Evolutionary conservation across 306 rosid genomes (phyloP).

Genomic region (Oxytropis ochrocephala): DNA sequence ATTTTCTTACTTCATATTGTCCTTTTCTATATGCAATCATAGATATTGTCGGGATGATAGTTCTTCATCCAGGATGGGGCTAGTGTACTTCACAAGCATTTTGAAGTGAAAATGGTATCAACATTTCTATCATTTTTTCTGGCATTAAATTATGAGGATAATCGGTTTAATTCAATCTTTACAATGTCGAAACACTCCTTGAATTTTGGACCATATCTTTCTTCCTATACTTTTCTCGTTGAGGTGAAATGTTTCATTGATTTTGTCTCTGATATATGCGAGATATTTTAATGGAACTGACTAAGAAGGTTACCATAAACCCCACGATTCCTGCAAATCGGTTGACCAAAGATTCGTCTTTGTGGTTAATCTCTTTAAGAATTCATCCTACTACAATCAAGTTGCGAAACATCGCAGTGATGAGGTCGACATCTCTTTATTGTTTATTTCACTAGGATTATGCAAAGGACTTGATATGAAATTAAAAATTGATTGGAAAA

Average conservation of each 20-base stretch:
- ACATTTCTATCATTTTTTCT: too few species aligned
- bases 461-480: background rate
- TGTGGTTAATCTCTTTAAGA: constrained; percentile 68
- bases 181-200: too few species aligned
- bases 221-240: background rate
- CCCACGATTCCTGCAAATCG: too few species aligned
- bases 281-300: constrained; percentile 53
- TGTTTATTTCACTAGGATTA: background rate
- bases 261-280: constrained; percentile 13
- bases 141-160: background rate
- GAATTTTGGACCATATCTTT: background rate
- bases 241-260: constrained; percentile 5
- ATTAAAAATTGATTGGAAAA: too few species aligned
- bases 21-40: too few species aligned
- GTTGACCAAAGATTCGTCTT: constrained; percentile 65
- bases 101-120: too few species aligned
- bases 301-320: constrained; percentile 47
- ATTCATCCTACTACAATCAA: constrained; percentile 43
- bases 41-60: constrained; percentile 53
- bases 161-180: constrained; percentile 5
- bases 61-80: constrained; percentile 88
- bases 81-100: too few species aligned
- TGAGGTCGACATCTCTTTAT: constrained; percentile 49
- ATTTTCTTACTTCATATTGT: constrained; percentile 3
- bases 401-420: constrained; percentile 59